Conservation (phyloP, 2,329 filamentous ascomycete species). For the Paradendryphiella salina region DNA sequence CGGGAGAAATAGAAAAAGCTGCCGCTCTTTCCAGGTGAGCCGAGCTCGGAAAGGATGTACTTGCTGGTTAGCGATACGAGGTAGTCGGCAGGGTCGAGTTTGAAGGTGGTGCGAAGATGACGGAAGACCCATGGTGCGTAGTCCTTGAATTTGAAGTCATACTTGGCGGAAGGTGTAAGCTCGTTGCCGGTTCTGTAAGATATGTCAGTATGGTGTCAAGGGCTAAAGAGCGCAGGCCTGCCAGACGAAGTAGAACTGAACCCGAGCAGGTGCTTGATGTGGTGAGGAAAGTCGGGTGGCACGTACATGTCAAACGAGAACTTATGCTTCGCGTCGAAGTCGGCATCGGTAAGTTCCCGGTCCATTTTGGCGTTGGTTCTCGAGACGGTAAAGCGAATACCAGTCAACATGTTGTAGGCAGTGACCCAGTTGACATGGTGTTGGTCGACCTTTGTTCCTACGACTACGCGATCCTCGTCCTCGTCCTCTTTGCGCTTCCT, state of each 20-base stretch:
- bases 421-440: conserved; percentile 96
- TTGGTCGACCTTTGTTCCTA: conserved; percentile 97
- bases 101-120: conserved; percentile 82
- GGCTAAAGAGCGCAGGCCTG: conserved; percentile 8
- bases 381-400: conserved; percentile 95
- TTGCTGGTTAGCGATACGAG: conserved; percentile 98
- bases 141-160: conserved; percentile 99
- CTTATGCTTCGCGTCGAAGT: conserved; percentile 94
- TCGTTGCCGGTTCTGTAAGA: conserved; percentile 81
- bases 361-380: conserved; percentile 96
- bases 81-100: conserved; percentile 94
- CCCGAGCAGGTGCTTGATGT: conserved; percentile 19
- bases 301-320: conserved; percentile 97
- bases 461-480: conserved; percentile 84
- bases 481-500: conserved; percentile 83
- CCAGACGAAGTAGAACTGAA: conserved; percentile 18
- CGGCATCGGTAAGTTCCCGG: conserved; percentile 81
- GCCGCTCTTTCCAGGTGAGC: conserved; percentile 95
- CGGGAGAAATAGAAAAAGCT: conserved; percentile 99
- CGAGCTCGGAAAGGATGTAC: conserved; percentile 96
- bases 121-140: conserved; percentile 99
- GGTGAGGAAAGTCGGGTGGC: conserved; percentile 22
- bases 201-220: conserved; percentile 35
- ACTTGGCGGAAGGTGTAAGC: conserved; percentile 95
- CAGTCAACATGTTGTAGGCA: conserved; percentile 99